Percentiles rank a stretch among this genome's conserved stretches.
These are phyloP conservation scores for Diacronema lutheri DNA, from an alignment of 78 protist species.

Conservation along the genomic window DNA sequence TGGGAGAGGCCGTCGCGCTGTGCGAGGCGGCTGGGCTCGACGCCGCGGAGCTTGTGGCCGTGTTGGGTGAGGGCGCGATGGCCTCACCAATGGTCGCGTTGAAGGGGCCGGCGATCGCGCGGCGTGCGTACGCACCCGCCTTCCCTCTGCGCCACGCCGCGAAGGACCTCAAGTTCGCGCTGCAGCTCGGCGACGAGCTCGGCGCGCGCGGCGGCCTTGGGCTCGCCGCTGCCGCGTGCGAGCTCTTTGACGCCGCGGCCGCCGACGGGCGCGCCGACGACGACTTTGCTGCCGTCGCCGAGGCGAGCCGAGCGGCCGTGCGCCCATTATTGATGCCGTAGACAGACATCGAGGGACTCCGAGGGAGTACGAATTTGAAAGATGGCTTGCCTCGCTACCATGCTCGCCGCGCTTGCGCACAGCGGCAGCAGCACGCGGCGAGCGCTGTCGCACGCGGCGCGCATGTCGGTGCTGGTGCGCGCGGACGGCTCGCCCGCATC, in stretches of 20 bases:
- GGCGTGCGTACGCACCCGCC: not conserved
- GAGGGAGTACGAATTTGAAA: too few species aligned
- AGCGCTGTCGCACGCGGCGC: too few species aligned
- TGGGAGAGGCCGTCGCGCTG: slow-evolving; percentile 31
- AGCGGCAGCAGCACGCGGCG: too few species aligned
- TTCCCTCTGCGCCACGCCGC: slow-evolving; percentile 26
- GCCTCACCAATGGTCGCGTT: not conserved
- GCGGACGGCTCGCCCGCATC: too few species aligned
- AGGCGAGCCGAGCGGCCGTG: too few species aligned
- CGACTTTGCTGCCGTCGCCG: not conserved
- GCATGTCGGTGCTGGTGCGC: too few species aligned
- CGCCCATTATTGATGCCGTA: too few species aligned
- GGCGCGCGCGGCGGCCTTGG: not conserved
- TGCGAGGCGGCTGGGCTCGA: slow-evolving; percentile 2
- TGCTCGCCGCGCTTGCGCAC: too few species aligned
- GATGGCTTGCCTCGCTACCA: too few species aligned
- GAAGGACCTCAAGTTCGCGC: slow-evolving; percentile 17
- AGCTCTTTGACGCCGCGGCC: not conserved
- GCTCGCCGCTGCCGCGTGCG: not conserved
- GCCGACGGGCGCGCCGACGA: not conserved
- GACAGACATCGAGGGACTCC: too few species aligned
- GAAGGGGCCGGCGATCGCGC: slow-evolving; percentile 68
- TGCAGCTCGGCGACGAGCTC: not conserved
- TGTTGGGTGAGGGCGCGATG: slow-evolving; percentile 27
- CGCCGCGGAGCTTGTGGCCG: not conserved